These are phyloP conservation scores for Bocquillonia castaneifolia DNA, from an alignment of 441 rosid genomes.

Conservation along the genomic window DNA sequence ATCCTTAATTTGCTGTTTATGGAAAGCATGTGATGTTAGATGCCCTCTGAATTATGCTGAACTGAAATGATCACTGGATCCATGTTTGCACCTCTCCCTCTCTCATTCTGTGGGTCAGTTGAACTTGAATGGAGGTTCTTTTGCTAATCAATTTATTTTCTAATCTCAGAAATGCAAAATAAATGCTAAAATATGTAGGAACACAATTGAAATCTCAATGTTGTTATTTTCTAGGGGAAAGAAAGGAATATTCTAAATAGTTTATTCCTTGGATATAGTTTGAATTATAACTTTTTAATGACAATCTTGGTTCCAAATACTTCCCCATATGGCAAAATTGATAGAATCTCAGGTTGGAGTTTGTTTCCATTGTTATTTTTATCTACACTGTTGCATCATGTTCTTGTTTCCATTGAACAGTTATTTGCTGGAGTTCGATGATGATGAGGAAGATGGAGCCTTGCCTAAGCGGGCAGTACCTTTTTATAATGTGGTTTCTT, in stretches of 20 bases:
- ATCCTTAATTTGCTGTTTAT: background rate
- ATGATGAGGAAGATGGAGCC: slow-evolving; percentile 90
- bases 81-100: background rate
- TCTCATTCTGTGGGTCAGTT: background rate
- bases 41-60: background rate
- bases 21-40: background rate
- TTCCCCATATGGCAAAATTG: background rate
- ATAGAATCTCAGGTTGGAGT: no score
- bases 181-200: background rate
- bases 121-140: background rate
- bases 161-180: background rate
- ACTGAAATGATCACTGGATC: background rate
- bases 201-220: background rate
- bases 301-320: background rate
- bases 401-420: slow-evolving; percentile 35
- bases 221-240: background rate
- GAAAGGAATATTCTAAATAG: background rate
- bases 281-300: background rate
- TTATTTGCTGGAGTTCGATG: slow-evolving; percentile 82
- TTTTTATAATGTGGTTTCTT: slow-evolving; percentile 68
- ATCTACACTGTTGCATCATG: background rate
- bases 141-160: background rate
- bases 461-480: slow-evolving; percentile 80
- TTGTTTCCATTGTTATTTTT: background rate
- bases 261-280: background rate